Percentiles rank a stretch among this genome's conserved stretches.
Evolutionary conservation across 768 basidiomycete genomes (phyloP).

Genomic region (Mycena indigotica): DNA sequence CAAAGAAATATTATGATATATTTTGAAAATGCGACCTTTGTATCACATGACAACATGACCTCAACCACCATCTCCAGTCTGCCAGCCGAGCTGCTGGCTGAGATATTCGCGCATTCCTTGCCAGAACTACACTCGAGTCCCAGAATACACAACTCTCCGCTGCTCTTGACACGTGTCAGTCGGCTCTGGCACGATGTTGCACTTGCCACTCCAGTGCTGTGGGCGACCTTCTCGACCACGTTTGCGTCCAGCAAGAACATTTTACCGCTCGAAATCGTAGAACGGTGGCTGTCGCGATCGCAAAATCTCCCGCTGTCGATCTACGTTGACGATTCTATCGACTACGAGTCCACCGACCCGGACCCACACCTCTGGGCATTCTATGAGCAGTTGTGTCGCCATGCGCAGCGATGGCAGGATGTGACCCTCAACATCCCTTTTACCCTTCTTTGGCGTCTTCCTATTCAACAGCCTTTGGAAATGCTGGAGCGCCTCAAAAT

Average conservation of each 20-base stretch:
- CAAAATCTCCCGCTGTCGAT: constrained; percentile 3
- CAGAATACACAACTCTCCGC: neutral
- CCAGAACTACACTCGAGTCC: neutral
- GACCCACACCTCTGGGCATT: neutral
- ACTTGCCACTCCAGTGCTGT: constrained; percentile 1
- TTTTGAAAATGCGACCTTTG: too few species aligned
- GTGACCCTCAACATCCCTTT: neutral
- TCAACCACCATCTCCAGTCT: neutral
- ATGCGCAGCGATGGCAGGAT: constrained; percentile 2
- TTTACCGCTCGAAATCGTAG: too few species aligned
- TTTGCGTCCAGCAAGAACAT: too few species aligned
- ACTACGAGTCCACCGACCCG: neutral
- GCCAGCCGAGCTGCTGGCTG: constrained; percentile 5
- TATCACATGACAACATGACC: too few species aligned
- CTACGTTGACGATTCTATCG: neutral
- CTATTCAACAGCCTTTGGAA: neutral
- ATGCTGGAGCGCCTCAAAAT: neutral
- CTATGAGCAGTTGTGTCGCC: constrained; percentile 1
- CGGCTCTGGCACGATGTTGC: constrained; percentile 5
- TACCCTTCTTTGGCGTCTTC: neutral
- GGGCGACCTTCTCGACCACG: neutral
- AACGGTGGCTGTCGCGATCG: constrained; percentile 8
- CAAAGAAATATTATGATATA: too few species aligned
- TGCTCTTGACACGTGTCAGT: constrained; percentile 4
- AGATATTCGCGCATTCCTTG: neutral